These are phyloP conservation scores for Cercospora zeina DNA, from an alignment of 2,329 filamentous ascomycete species.

Conservation along the genomic window DNA sequence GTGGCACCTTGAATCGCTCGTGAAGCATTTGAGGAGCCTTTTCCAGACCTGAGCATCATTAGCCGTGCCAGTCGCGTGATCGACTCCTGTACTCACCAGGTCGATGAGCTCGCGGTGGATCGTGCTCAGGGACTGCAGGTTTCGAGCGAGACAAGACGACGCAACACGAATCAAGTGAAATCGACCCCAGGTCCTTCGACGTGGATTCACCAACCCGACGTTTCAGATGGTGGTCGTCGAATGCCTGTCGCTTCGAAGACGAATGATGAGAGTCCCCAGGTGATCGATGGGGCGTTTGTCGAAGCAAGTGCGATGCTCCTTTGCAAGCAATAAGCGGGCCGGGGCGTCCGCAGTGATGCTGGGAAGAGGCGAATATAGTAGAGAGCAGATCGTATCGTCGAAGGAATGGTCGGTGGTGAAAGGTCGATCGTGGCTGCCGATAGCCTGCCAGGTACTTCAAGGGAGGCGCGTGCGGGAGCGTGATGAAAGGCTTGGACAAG, in stretches of 20 bases:
- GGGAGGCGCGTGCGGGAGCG: constrained; percentile 12
- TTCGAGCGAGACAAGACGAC: background rate
- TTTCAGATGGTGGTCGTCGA: background rate
- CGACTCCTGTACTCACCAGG: background rate
- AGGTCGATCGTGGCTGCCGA: constrained; percentile 20
- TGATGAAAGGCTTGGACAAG: constrained; percentile 16
- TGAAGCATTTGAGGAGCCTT: constrained; percentile 40
- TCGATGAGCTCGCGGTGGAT: background rate
- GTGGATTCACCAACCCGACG: background rate
- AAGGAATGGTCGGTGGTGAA: background rate
- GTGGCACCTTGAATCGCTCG: constrained; percentile 49
- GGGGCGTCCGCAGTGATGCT: constrained; percentile 12
- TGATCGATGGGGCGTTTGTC: background rate
- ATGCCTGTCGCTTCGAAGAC: too few species aligned
- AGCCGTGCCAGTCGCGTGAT: background rate
- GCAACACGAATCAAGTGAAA: background rate
- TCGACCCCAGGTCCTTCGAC: background rate
- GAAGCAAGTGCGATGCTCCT: background rate
- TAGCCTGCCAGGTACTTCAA: constrained; percentile 24
- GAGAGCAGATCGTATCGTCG: constrained; percentile 8
- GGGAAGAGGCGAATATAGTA: background rate
- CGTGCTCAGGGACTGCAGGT: background rate
- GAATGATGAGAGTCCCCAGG: background rate
- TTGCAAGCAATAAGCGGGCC: constrained; percentile 4
- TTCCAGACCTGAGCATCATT: background rate